These are phyloP conservation scores for Achlya hypogyna DNA, from an alignment of 352 stramenopile species.

Conservation along the genomic window DNA sequence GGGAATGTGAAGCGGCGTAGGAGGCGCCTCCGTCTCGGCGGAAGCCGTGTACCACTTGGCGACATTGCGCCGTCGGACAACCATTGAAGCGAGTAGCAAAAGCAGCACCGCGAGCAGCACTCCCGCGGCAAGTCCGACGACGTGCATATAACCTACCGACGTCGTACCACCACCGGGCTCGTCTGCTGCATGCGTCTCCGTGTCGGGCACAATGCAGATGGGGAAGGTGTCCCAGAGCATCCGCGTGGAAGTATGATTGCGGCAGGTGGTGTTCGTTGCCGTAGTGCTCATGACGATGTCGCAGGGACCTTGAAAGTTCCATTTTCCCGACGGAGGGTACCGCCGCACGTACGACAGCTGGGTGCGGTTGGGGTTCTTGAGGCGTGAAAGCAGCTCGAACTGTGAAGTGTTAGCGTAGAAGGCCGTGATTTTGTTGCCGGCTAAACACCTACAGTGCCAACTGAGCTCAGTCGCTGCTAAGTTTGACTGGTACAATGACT, in stretches of 20 bases:
- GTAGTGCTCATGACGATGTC: background rate
- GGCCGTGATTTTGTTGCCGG: slow-evolving; percentile 9
- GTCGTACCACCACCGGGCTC: background rate
- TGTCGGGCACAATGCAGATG: slow-evolving; percentile 11
- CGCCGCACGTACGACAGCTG: background rate
- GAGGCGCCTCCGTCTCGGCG: background rate
- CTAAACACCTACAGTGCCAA: slow-evolving; percentile 3
- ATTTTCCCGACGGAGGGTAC: background rate
- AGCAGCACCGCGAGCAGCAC: background rate
- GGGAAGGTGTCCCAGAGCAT: slow-evolving; percentile 16
- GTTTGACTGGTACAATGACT: background rate
- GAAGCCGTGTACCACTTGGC: background rate
- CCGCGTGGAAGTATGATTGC: background rate
- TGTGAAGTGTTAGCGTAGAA: slow-evolving; percentile 13
- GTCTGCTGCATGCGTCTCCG: background rate
- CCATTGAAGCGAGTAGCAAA: background rate
- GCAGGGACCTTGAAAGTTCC: background rate
- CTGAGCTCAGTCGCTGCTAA: background rate
- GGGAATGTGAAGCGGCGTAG: background rate
- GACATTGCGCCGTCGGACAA: background rate
- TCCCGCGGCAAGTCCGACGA: background rate
- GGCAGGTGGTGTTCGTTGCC: slow-evolving; percentile 1
- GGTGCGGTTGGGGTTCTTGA: background rate
- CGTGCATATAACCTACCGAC: background rate
- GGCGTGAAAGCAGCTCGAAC: slow-evolving; percentile 7